Conservation (phyloP, 2,329 filamentous ascomycete genomes). For the Apiospora phragmitis region DNA sequence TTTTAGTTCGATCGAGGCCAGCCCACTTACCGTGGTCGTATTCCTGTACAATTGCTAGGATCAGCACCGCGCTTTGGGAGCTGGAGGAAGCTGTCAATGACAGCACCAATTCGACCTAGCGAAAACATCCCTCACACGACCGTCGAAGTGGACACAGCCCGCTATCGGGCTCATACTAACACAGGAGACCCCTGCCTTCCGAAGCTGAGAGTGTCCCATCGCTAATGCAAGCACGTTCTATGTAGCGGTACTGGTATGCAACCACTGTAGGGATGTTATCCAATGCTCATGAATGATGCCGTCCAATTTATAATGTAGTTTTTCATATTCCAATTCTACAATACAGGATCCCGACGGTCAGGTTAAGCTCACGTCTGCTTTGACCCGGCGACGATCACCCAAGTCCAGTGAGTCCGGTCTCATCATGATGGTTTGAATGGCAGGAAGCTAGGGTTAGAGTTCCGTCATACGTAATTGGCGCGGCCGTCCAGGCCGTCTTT, state of each 20-base stretch:
- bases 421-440: background rate
- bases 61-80: background rate
- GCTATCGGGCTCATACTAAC: background rate
- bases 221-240: background rate
- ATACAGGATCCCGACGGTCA: background rate
- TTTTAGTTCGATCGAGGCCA: background rate
- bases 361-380: constrained; percentile 1
- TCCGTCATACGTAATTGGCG: constrained; percentile 5
- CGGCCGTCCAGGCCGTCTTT: background rate
- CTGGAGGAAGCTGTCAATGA: background rate
- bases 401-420: background rate
- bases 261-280: background rate
- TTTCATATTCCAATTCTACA: background rate
- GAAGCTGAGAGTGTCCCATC: background rate
- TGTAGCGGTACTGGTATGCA: too few species aligned
- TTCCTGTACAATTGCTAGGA: background rate
- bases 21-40: background rate
- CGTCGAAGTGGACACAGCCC: background rate
- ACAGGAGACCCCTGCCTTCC: constrained; percentile 1
- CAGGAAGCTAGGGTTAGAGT: constrained; percentile 1
- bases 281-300: background rate
- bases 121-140: background rate
- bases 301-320: background rate
- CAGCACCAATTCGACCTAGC: constrained; percentile 4
- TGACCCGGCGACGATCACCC: background rate